Conservation (phyloP, 1,284 basidiomycete genomes). For the Apiotrichum brassicae region DNA sequence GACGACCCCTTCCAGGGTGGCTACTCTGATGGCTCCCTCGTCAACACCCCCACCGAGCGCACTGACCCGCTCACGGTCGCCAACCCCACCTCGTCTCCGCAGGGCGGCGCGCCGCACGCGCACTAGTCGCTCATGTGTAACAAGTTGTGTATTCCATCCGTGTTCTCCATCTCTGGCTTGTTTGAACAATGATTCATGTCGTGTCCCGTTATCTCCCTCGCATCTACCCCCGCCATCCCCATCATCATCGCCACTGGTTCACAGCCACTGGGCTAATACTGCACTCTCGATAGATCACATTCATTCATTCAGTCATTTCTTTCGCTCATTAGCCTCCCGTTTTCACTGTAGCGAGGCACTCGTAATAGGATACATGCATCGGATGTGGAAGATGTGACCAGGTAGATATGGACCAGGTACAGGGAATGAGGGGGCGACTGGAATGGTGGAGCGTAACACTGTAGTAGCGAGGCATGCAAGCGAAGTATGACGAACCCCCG, state of each 20-base stretch:
- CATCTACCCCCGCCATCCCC: too few species aligned
- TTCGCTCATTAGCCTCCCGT: too few species aligned
- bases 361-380: too few species aligned
- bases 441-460: too few species aligned
- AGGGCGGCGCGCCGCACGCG: not conserved
- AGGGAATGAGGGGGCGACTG: too few species aligned
- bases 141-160: too few species aligned
- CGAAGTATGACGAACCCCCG: too few species aligned
- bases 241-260: not conserved
- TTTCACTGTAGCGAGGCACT: too few species aligned
- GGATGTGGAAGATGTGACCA: too few species aligned
- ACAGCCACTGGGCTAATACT: not conserved
- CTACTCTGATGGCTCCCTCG: conserved; percentile 24
- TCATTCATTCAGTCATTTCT: not conserved
- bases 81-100: conserved; percentile 4
- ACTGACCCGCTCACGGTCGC: conserved; percentile 28
- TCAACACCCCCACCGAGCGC: conserved; percentile 25
- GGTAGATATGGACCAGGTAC: too few species aligned
- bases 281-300: not conserved
- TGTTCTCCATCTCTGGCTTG: not conserved
- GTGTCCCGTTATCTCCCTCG: too few species aligned
- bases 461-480: too few species aligned
- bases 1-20: conserved; percentile 22
- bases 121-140: not conserved
- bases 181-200: not conserved